Evolutionary conservation across 2,329 filamentous ascomycete genomes (phyloP), one percentile per base, ranked within the genome.

Genomic region (Paraphaeosphaeria sporulosa): DNA sequence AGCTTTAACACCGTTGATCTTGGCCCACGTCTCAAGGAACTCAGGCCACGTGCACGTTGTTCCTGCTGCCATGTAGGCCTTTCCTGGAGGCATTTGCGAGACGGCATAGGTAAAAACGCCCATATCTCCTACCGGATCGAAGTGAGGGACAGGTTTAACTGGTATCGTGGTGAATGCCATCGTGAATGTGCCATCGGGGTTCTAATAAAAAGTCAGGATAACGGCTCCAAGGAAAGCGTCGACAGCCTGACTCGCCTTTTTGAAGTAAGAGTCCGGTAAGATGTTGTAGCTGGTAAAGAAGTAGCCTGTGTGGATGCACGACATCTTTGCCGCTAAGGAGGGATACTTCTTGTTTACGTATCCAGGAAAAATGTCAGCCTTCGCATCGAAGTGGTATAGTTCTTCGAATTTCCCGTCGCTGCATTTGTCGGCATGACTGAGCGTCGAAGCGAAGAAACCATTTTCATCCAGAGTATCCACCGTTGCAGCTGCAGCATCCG

Each of bases 301-400:
- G 34, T 65, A 65, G 0, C 65, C 68, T 4, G 67, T 66, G 46
- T 68, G 62, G 27, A 73, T 44, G 21, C 59, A 69, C 32, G 62
- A 67, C 36, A 66, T 70, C 38, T 70, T 68, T 3, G 43, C 57
- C 1, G 66, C 64, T 12, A 74, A 49, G 1, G 64, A 61, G 2
- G 64, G 64, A 42, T 68, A 64, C 13, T 38, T 63, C 17, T 64
- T 53, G 21, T 70, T 52, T 1, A 74, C 36, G 52, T 74, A 72
- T 13, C 9, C 38, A 8, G 66, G 63, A n/a, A 19, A 51, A 12
- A 51, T 51, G n/a, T 51, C 48, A 19, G 64, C 68, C 61, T 76
- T 76, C 23, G 65, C 55, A 30, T 76, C 72, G 49, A 73, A 76
- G 60, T 75, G 73, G 44, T 61, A 70, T 6, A 70, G 43, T 36